Conservation (phyloP, 1,139 yeast genomes). For the Schwanniomyces etchellsii region DNA sequence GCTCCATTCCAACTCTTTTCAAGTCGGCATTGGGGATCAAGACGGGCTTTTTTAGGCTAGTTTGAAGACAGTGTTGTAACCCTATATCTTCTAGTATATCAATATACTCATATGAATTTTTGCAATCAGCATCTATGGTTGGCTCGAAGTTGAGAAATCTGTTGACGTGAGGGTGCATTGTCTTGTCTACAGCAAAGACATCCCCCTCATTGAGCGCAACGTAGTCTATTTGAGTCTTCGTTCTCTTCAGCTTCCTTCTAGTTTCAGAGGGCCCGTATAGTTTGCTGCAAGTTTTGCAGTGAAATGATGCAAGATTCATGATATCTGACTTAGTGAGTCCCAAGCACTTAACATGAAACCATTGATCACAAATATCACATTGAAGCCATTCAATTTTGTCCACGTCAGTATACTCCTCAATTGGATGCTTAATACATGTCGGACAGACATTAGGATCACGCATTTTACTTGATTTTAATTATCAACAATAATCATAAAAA, state of each 20-base stretch:
- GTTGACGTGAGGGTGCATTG: constrained; percentile 58
- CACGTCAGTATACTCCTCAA: constrained; percentile 6
- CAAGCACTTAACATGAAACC: constrained; percentile 60
- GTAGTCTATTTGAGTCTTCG: constrained; percentile 58
- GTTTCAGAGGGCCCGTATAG: constrained; percentile 48
- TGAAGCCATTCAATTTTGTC: constrained; percentile 44
- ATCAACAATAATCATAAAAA: background rate
- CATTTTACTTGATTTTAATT: constrained; percentile 7
- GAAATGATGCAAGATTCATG: constrained; percentile 41
- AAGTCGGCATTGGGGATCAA: constrained; percentile 26
- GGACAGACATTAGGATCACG: constrained; percentile 14
- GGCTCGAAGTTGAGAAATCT: constrained; percentile 21
- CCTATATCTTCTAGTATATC: constrained; percentile 24
- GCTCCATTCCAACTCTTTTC: constrained; percentile 28
- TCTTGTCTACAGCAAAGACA: constrained; percentile 48
- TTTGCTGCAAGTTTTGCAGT: constrained; percentile 46
- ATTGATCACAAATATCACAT: constrained; percentile 54
- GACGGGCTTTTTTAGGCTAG: constrained; percentile 23
- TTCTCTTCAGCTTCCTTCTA: constrained; percentile 54
- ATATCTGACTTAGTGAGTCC: constrained; percentile 30
- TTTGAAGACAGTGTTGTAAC: constrained; percentile 25
- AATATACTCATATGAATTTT: constrained; percentile 7
- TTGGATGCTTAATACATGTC: constrained; percentile 10
- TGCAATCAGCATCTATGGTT: constrained; percentile 9
- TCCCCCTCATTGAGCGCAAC: constrained; percentile 78